Evolutionary conservation across 495 filamentous ascomycete species (phyloP), one percentile per base, ranked within the genome.

Genomic region (Usnea hakonensis): DNA sequence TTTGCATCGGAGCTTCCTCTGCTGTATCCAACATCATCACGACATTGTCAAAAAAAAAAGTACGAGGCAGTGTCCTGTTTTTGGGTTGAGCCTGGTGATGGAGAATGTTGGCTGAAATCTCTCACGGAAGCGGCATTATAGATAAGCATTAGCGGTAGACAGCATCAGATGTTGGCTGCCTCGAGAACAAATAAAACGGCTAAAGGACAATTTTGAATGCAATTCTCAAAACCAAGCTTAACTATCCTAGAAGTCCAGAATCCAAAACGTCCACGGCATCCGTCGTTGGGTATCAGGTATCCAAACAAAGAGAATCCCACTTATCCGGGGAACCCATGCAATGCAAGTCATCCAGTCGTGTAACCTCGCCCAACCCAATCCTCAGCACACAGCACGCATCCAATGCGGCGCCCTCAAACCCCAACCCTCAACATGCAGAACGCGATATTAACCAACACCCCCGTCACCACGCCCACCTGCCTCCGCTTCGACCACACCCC

Each of bases 401-500:
- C 40, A 26, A 8, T 41, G 21, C n/a, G 41, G 3, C 28, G 48
- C 19, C 36, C 44, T 64, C 60, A 67, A 46, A 41, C 58, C 58
- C 48, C 57, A 35, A 79, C 75, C 66, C 82, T 81, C 77, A 88
- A 73, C 54, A 84, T 77, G 50, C 88, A 87, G 79, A 91, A 90
- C 10, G 76, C 78, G 65, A 85, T 69, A 78, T 90, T 90, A 2
- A 90, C 76, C 69, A 94, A 60, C 28, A 96, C 80, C 2, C 94
- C 94, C 36, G 89, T 83, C 68, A 87, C 83, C 19, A 96, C 89
- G 64, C 92, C 91, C 66, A 95, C 82, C 68, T 89, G 82, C 79
- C 89, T 87, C 69, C 91, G 74, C 75, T 84, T 82, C 43, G 85
- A 88, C 85, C 90, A 96, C 62, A 96, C 85, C 14, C 91, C 91